A percentile compares a stretch with the other conserved stretches of the same genome.
Conservation (phyloP, 2,329 filamentous ascomycete genomes). For the Ophiostoma novo-ulmi region DNA sequence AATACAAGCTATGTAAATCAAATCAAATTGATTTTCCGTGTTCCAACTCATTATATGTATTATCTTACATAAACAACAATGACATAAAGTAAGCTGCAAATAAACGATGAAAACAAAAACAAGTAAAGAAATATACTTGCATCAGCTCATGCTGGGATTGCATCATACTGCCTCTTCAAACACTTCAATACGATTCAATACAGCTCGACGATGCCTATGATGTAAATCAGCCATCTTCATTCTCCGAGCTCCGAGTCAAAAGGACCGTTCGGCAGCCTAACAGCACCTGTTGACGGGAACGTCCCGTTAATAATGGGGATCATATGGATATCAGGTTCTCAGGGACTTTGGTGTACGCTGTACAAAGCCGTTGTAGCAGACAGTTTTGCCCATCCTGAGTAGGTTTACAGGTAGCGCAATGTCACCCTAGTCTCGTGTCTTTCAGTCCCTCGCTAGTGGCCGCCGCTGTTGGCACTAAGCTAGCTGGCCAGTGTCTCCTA, state of each 20-base stretch:
- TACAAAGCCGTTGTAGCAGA: background rate
- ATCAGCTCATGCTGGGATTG: background rate
- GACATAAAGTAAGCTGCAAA: background rate
- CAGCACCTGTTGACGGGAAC: slow-evolving; percentile 20
- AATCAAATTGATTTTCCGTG: no score
- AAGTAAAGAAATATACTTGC: background rate
- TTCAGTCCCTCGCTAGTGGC: slow-evolving; percentile 19
- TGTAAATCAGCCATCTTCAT: background rate
- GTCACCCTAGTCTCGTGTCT: background rate
- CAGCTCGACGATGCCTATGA: background rate
- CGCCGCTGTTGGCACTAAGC: slow-evolving; percentile 21
- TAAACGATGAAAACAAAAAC: background rate
- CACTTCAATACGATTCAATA: background rate
- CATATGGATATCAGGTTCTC: slow-evolving; percentile 13
- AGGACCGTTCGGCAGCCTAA: background rate
- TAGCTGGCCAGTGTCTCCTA: background rate
- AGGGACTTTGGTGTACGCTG: background rate
- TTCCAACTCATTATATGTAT: no score
- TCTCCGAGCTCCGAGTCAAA: background rate
- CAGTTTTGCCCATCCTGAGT: background rate
- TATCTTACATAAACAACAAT: background rate
- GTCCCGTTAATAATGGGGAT: slow-evolving; percentile 22
- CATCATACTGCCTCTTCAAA: background rate
- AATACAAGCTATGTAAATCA: no score
- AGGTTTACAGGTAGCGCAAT: background rate